Conservation (phyloP, 75 land plant genomes). For the Sequoia sempervirens region DNA sequence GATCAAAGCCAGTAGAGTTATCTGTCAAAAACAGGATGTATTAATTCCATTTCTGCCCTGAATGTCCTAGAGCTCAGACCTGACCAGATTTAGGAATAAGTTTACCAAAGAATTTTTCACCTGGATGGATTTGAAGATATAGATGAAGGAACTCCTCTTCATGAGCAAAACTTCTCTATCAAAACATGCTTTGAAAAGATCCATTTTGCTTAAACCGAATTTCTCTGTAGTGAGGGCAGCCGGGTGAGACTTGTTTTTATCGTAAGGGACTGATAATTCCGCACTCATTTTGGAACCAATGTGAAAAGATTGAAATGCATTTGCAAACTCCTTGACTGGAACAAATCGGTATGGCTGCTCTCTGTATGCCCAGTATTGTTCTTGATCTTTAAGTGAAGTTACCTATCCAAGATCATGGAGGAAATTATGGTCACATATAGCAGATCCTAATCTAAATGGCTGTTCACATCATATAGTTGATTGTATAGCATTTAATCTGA, state of each 20-base stretch:
- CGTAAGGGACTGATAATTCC: slow-evolving; percentile 33
- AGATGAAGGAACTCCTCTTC: slow-evolving; percentile 43
- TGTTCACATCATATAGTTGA: too few relatives aligned
- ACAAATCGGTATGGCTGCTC: slow-evolving; percentile 26
- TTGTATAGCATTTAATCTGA: not conserved
- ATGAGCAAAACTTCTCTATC: slow-evolving; percentile 33
- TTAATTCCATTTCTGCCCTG: not conserved
- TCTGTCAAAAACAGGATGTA: slow-evolving; percentile 17
- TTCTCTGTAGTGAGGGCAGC: slow-evolving; percentile 35
- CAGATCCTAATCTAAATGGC: not conserved
- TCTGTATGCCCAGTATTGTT: slow-evolving; percentile 50
- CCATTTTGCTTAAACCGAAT: slow-evolving; percentile 31
- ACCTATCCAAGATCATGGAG: slow-evolving; percentile 38
- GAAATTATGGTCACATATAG: not conserved
- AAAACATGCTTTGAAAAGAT: slow-evolving; percentile 33
- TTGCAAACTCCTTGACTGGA: slow-evolving; percentile 41
- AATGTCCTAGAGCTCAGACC: not conserved
- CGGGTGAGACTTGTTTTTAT: slow-evolving; percentile 31
- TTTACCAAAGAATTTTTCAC: not conserved
- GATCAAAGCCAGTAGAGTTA: slow-evolving; percentile 26
- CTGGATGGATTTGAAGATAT: slow-evolving; percentile 29
- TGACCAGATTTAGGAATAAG: not conserved
- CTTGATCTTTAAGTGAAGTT: slow-evolving; percentile 89
- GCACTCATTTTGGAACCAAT: slow-evolving; percentile 25
- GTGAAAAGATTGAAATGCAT: slow-evolving; percentile 36